These are phyloP conservation scores for Linnemannia zychae DNA, from an alignment of 192 early-diverging fungal species.

Conservation along the genomic window DNA sequence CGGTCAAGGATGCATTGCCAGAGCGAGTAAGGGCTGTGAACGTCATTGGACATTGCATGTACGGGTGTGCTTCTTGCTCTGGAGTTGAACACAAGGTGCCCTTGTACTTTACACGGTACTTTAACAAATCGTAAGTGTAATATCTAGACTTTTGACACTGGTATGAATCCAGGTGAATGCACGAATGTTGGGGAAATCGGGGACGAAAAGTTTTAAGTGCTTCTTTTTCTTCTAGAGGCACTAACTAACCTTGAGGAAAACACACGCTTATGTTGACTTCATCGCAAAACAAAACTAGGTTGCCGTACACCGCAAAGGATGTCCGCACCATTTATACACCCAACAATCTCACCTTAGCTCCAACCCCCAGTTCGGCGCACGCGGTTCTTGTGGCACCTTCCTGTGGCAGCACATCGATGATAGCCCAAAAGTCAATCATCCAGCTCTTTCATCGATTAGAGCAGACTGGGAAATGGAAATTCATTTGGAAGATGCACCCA, in stretches of 20 bases:
- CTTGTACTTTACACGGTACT: conserved; percentile 56
- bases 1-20: conserved; percentile 38
- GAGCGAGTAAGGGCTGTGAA: conserved; percentile 43
- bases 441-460: conserved; percentile 52
- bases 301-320: conserved; percentile 53
- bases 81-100: conserved; percentile 56
- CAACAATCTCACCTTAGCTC: neutral
- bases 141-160: neutral
- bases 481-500: conserved; percentile 60
- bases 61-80: conserved; percentile 50
- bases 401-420: conserved; percentile 49
- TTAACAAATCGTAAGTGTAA: conserved; percentile 39
- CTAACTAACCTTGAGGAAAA: neutral
- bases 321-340: conserved; percentile 12
- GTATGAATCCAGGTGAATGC: neutral
- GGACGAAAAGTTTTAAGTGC: neutral
- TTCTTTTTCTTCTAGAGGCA: neutral
- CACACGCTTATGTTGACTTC: neutral
- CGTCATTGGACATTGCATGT: conserved; percentile 55
- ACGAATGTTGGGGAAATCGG: neutral
- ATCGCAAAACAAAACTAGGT: conserved; percentile 8
- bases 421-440: conserved; percentile 48
- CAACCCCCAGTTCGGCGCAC: neutral
- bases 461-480: conserved; percentile 46
- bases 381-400: conserved; percentile 49